Evolutionary conservation across 768 basidiomycete genomes (phyloP).

Genomic region (Panaeolus cyanescens): DNA sequence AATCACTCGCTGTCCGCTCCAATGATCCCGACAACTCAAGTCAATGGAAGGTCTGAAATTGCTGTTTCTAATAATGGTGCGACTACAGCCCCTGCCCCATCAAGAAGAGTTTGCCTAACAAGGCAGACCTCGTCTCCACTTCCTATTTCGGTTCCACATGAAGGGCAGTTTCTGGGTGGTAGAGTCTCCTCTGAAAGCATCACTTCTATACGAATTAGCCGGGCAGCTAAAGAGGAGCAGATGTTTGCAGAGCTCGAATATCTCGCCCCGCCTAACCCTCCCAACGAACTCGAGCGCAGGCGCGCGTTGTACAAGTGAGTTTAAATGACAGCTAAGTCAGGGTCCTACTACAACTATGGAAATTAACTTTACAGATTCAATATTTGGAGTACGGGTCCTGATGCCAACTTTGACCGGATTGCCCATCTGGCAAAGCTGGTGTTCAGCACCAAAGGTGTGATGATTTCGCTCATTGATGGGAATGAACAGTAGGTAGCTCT

Average conservation of each 20-base stretch:
- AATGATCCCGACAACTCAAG: not conserved
- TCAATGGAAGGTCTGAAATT: not conserved
- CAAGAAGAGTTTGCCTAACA: conserved; percentile 54
- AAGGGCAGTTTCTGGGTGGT: conserved; percentile 31
- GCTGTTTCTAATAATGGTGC: conserved; percentile 15
- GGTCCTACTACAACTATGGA: not conserved
- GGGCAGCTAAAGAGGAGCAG: conserved; percentile 66
- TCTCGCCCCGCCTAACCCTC: conserved; percentile 80
- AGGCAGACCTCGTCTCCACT: conserved; percentile 69
- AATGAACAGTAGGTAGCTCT: conserved; percentile 69
- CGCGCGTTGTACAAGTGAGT: conserved; percentile 83
- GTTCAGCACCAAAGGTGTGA: conserved; percentile 85
- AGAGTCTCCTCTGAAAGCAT: conserved; percentile 30
- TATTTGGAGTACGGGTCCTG: conserved; percentile 83
- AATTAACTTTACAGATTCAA: conserved; percentile 61
- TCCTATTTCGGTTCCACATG: conserved; percentile 42
- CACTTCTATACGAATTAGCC: conserved; percentile 36
- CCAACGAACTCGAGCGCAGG: conserved; percentile 80
- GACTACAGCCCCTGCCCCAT: conserved; percentile 46
- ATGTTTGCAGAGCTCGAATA: conserved; percentile 67
- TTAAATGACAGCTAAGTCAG: not conserved
- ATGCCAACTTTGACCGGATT: conserved; percentile 92
- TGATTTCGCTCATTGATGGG: conserved; percentile 82
- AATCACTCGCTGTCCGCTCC: not conserved
- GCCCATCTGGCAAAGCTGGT: conserved; percentile 92